A percentile compares a stretch with the other conserved stretches of the same genome.
These are phyloP conservation scores for Citrus reticulata DNA, from an alignment of 345 rosid genomes.

Conservation along the genomic window DNA sequence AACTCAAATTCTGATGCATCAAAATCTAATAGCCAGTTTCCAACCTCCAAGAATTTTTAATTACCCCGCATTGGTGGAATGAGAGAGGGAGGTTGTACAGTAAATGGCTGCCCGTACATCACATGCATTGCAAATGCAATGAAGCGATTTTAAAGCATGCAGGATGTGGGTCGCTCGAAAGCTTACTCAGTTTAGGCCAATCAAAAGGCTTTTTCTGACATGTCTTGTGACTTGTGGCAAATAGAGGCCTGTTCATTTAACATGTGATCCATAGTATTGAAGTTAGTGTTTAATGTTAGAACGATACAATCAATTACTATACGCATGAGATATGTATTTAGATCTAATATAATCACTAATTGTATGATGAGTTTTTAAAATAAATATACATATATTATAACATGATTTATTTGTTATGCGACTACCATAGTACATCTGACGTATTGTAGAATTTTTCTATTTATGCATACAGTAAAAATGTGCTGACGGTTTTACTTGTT, in stretches of 20 bases:
- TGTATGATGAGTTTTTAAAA: too few species aligned
- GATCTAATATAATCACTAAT: too few species aligned
- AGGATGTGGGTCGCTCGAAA: background rate
- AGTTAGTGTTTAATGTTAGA: background rate
- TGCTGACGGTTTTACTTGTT: too few species aligned
- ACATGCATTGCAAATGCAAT: background rate
- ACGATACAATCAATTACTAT: too few species aligned
- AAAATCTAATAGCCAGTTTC: background rate
- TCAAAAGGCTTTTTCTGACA: background rate
- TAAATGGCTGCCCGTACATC: background rate
- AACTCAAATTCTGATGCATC: background rate
- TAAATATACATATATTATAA: too few species aligned
- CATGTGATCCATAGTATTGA: background rate
- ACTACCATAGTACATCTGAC: accelerated
- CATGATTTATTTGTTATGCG: too few species aligned
- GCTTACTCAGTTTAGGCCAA: background rate
- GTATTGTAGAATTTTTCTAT: accelerated
- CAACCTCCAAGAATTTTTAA: background rate
- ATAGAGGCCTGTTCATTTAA: background rate
- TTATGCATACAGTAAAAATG: too few species aligned
- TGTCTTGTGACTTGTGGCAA: background rate
- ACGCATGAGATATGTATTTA: too few species aligned
- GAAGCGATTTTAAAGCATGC: background rate
- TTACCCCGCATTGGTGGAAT: background rate
- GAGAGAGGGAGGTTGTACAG: background rate